Percentiles rank a stretch among this genome's conserved stretches.
These are phyloP conservation scores for Phytophthora foliorum DNA, from an alignment of 352 stramenopile species.

Conservation along the genomic window DNA sequence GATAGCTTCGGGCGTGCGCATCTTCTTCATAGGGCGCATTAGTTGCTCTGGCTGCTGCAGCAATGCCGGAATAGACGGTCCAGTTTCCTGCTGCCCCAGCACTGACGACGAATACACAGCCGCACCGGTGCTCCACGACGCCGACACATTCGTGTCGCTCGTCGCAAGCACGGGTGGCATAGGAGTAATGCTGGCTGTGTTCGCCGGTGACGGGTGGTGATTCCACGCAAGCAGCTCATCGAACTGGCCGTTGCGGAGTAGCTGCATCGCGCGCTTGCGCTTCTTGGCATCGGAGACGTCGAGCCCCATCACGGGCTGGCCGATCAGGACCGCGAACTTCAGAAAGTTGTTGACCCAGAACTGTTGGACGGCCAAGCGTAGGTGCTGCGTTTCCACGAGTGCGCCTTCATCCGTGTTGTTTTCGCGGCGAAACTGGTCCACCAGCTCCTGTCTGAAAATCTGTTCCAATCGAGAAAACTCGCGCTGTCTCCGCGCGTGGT, in stretches of 20 bases:
- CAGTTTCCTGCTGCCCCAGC: conserved; percentile 35
- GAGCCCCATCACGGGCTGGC: conserved; percentile 76
- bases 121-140: conserved; percentile 36
- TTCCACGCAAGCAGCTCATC: conserved; percentile 80
- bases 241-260: conserved; percentile 82
- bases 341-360: conserved; percentile 90
- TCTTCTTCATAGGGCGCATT: conserved; percentile 54
- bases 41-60: conserved; percentile 44
- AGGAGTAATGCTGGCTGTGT: conserved; percentile 49
- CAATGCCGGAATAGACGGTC: conserved; percentile 41
- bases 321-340: conserved; percentile 83
- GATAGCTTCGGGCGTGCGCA: conserved; percentile 54
- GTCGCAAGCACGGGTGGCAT: conserved; percentile 41
- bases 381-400: conserved; percentile 73
- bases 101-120: conserved; percentile 36
- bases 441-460: conserved; percentile 84
- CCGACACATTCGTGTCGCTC: conserved; percentile 14
- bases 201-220: conserved; percentile 46
- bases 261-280: conserved; percentile 79
- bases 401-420: conserved; percentile 87
- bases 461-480: conserved; percentile 79
- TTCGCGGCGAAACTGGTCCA: conserved; percentile 84
- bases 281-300: conserved; percentile 88
- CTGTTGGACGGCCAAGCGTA: conserved; percentile 82
- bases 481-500: conserved; percentile 73